phyloP scores from a whole-genome alignment of 306 rosid species.

The Elaeagnus macrophylla region DNA sequence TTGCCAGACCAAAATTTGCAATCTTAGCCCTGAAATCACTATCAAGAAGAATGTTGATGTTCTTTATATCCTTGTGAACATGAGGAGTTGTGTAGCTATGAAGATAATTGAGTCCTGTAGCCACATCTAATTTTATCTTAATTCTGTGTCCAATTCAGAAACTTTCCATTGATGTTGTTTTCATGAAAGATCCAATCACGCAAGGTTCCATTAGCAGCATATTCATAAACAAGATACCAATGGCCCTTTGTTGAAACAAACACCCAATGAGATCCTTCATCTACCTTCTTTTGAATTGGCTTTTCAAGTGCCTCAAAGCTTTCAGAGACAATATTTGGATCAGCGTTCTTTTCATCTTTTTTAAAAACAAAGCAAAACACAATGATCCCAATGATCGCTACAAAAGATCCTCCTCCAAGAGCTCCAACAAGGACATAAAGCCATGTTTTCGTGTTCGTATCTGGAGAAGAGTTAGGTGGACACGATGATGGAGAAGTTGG shows the following conservation, averaged over 20 bases:
- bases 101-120: constrained; percentile 70
- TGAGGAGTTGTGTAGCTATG: constrained; percentile 62
- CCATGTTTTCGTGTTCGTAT: constrained; percentile 44
- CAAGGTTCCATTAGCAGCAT: constrained; percentile 66
- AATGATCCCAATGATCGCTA: constrained; percentile 18
- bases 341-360: constrained; percentile 20
- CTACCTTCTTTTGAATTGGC: background rate
- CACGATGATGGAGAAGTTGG: constrained; percentile 10
- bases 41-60: constrained; percentile 58
- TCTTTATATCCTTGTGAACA: constrained; percentile 71
- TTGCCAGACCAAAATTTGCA: constrained; percentile 49
- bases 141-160: constrained; percentile 64
- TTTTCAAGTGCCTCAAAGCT: constrained; percentile 13
- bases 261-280: constrained; percentile 41
- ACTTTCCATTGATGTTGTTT: constrained; percentile 25
- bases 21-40: constrained; percentile 61
- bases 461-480: constrained; percentile 23
- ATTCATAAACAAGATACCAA: constrained; percentile 77
- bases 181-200: constrained; percentile 53
- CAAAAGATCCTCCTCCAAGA: constrained; percentile 28
- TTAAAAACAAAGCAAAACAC: constrained; percentile 21
- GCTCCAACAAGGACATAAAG: constrained; percentile 50
- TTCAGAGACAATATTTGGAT: constrained; percentile 11
- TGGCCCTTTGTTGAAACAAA: constrained; percentile 57
- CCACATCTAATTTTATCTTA: constrained; percentile 66